Evolutionary conservation across 345 rosid species (phyloP), one percentile per base, ranked within the genome.

Genomic region (Lenwebbia sp.): DNA sequence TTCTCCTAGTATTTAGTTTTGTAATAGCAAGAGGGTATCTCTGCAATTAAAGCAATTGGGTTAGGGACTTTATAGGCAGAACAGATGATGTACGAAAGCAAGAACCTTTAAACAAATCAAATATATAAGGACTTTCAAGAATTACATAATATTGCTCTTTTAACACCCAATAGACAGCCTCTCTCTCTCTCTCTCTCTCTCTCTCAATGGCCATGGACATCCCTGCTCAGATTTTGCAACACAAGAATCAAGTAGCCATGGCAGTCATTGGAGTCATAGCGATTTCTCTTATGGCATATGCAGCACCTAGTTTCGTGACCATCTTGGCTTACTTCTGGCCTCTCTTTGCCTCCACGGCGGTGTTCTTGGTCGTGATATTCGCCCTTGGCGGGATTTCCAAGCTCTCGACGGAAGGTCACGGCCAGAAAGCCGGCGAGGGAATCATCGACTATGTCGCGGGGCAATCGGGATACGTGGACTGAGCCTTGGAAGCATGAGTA

Each of bases 291-390:
- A 40, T 94, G 55, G 60, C 90, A 85, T 91, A 92, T 75, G 93
- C 89, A 65, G 93, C 96, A 56, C 98, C 99, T 0, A 88, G 94
- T n/a, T 37, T 95, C 26, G 57, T 94, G 84, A 74, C 88, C 87
- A 87, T 95, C 87, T 85, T 97, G 57, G 89, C 94, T 33, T 96
- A 90, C 86, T 96, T 96, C 88, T 93, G 96, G 98, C 99, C 98
- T 88, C 97, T 97, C 87, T 88, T 96, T 41, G 99, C 96, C 21
- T 97, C 98, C 37, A 96, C 99, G 1, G 83, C 96, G 1, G 95
- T 94, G 51, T 92, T 97, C 86, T 74, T 93, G 88, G 91, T 91
- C 52, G 62, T 89, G 58, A 91, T 94, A 41, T 23, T 90, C 49
- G 91, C 92, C 74, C 94, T 94, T 53, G 97, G 98, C 30, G 96